Evolutionary conservation across 164 flowering plant species (phyloP), one percentile per base, ranked within the genome.

Genomic region (Umbilicus rupestris): DNA sequence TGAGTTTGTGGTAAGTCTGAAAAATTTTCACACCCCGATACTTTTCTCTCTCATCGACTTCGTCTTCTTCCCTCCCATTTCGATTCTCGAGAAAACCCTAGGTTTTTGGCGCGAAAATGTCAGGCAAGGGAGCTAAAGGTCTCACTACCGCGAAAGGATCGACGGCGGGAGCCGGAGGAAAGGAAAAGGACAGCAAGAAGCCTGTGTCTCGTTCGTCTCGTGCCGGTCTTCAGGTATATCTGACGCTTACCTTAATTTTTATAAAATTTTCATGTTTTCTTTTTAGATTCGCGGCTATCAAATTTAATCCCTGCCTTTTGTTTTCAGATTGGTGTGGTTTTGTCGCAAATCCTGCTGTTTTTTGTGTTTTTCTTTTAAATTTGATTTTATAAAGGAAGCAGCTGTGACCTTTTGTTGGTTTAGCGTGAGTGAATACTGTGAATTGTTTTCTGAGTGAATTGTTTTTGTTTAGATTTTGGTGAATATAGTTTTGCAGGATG

Each of bases 161-260:
- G 24, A 50, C 70, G 19, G 15, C 29, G 11, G 60, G 60, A 55
- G 31, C 7, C 31, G 31, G 33, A 26, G 60, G 33, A 20, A 30
- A 28, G 29, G 52, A 58, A 5, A 73, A 73, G 49, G 73, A 67
- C 66, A 73, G 73, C 70, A 73, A 73, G 73, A 73, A 71, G 55
- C 74, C 75, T 9, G 20, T 66, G 20, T 73, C 79, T 66, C 76
- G 79, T 41, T 76, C 79, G 22, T 73, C 79, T 46, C 74, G 79
- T 30, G 79, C 79, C 28, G 77, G 79, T n/a, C 79, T 77, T 39
- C 79, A 77, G 79, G 79, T 76, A 4, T 33, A 22, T 9, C 14
- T 19, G 31, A 12, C 24, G 15, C n/a, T n/a, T n/a, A n/a, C n/a
- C 63, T 16, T 52, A 15, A 22, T 3, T 60, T 60, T 7, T 29